A percentile compares a stretch with the other conserved stretches of the same genome.
Evolutionary conservation across 2,329 filamentous ascomycete species (phyloP).

Genomic region (Torrubiellomyces zombiae): DNA sequence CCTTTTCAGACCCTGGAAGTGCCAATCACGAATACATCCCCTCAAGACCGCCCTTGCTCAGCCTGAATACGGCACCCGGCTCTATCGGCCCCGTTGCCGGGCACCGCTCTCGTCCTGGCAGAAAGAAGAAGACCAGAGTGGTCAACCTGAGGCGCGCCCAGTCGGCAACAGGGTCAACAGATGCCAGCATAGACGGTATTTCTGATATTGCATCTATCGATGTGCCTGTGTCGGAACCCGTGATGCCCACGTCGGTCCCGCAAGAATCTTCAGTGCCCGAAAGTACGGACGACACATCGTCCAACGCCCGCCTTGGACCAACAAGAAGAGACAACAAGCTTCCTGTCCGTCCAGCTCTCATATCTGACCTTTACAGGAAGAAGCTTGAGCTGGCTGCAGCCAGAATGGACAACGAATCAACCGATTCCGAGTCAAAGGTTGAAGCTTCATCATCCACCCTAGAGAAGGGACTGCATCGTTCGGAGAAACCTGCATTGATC

Average conservation of each 20-base stretch:
- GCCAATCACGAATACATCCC: conserved; percentile 43
- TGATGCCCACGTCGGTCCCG: conserved; percentile 36
- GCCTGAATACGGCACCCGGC: conserved; percentile 41
- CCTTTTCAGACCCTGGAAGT: conserved; percentile 56
- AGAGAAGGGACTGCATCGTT: conserved; percentile 9
- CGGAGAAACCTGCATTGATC: conserved; percentile 14
- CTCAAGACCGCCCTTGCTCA: conserved; percentile 52
- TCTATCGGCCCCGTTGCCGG: conserved; percentile 48
- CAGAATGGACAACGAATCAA: too few relatives aligned
- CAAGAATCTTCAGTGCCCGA: conserved; percentile 41
- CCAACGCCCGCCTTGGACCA: conserved; percentile 25
- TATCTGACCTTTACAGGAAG: conserved; percentile 10
- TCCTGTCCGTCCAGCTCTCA: conserved; percentile 8
- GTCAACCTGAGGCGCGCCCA: conserved; percentile 60
- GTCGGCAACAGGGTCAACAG: conserved; percentile 33
- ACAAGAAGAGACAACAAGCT: conserved; percentile 6
- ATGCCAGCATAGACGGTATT: conserved; percentile 27
- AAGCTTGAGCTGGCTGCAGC: conserved; percentile 10
- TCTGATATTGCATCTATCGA: conserved; percentile 39
- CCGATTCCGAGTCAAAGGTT: conserved; percentile 7
- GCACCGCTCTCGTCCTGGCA: conserved; percentile 42
- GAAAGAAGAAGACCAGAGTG: conserved; percentile 71
- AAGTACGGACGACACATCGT: conserved; percentile 10
- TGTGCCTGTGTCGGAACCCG: conserved; percentile 43
- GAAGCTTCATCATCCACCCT: conserved; percentile 4